Conservation (phyloP, 1,284 basidiomycete species). For the Abortiporus biennis region DNA sequence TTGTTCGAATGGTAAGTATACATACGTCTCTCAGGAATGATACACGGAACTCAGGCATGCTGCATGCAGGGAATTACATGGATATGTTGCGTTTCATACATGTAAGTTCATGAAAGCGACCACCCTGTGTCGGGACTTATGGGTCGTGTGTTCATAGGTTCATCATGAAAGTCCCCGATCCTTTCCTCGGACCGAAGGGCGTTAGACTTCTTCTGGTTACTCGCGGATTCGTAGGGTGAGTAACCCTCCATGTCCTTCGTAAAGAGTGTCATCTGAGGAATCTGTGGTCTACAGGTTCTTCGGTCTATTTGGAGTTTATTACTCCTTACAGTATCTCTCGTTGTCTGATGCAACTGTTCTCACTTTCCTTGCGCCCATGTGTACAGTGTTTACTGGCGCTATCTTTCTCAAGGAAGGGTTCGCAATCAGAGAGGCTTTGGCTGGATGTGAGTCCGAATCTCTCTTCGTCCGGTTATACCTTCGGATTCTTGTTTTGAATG, state of each 20-base stretch:
- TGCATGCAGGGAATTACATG: conserved; percentile 35
- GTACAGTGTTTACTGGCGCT: conserved; percentile 63
- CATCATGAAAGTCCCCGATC: conserved; percentile 52
- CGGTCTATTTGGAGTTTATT: conserved; percentile 64
- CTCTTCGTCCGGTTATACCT: conserved; percentile 24
- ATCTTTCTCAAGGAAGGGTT: conserved; percentile 65
- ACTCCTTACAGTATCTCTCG: conserved; percentile 50
- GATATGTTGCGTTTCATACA: conserved; percentile 37
- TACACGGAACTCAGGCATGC: not conserved
- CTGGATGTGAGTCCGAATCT: conserved; percentile 45
- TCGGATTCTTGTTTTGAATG: too few species aligned
- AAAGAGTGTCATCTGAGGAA: not conserved
- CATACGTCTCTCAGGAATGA: not conserved
- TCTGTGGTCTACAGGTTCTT: conserved; percentile 37
- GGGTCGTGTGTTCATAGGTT: conserved; percentile 31
- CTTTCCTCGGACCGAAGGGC: conserved; percentile 62
- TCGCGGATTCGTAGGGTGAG: conserved; percentile 61
- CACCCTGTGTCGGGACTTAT: not conserved
- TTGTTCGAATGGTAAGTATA: conserved; percentile 41
- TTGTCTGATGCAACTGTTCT: conserved; percentile 75
- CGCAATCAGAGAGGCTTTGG: conserved; percentile 49
- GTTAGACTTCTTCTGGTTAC: conserved; percentile 52
- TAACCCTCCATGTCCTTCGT: conserved; percentile 5
- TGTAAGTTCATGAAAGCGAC: conserved; percentile 23
- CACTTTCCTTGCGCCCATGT: conserved; percentile 68